A percentile compares a stretch with the other conserved stretches of the same genome.
Conservation (phyloP, 139 green algal genomes). For the Desmodesmus armatus region DNA sequence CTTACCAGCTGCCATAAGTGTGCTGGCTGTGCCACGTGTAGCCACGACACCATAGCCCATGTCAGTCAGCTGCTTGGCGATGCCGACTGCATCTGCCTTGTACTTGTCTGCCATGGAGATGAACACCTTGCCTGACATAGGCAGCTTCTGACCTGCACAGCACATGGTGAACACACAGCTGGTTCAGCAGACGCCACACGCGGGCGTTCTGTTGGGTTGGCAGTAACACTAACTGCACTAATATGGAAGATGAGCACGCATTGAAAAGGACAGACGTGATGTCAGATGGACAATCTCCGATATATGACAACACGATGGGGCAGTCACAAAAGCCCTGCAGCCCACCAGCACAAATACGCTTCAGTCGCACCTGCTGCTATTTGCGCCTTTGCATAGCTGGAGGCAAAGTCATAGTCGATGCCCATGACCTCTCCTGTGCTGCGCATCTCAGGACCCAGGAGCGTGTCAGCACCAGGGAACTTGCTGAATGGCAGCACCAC, state of each 20-base stretch:
- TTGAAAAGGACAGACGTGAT: too few species aligned
- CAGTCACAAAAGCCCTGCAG: too few species aligned
- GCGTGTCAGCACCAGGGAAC: slow-evolving; percentile 96
- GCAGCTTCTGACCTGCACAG: slow-evolving; percentile 74
- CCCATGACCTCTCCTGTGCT: slow-evolving; percentile 98
- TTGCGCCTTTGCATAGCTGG: slow-evolving; percentile 97
- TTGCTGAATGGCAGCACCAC: slow-evolving; percentile 99
- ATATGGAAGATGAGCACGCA: too few species aligned
- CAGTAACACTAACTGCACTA: too few species aligned
- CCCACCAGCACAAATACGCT: too few species aligned
- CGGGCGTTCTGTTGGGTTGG: too few species aligned
- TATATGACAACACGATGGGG: too few species aligned
- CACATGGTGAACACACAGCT: too few species aligned
- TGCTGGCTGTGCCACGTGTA: slow-evolving; percentile 86
- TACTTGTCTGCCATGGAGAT: slow-evolving; percentile 94
- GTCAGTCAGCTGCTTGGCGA: slow-evolving; percentile 85
- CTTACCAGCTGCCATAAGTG: slow-evolving; percentile 68
- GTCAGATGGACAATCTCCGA: too few species aligned
- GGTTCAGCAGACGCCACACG: too few species aligned
- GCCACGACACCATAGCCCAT: slow-evolving; percentile 93
- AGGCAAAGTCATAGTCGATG: slow-evolving; percentile 91
- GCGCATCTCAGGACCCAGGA: slow-evolving; percentile 99
- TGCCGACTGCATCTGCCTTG: slow-evolving; percentile 29
- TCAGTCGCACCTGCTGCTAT: too few species aligned
- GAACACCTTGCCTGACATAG: slow-evolving; percentile 87